Evolutionary conservation across 2,329 filamentous ascomycete genomes (phyloP).

Genomic region (Paracorniculantispora psalliotae): DNA sequence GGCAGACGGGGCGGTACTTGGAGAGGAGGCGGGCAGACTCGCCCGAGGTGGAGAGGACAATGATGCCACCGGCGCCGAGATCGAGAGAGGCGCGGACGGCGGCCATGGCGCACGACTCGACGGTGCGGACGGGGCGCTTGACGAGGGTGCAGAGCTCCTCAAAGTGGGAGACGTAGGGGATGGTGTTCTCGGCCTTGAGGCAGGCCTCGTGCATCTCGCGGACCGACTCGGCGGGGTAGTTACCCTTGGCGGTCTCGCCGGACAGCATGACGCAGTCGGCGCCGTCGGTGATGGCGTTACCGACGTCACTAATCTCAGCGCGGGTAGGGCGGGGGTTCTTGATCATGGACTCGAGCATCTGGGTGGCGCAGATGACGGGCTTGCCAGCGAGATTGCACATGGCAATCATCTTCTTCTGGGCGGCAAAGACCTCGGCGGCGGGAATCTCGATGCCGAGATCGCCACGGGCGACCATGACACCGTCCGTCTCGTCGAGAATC

Average conservation of each 20-base stretch:
- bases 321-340: conserved; percentile 98
- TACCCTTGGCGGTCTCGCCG: conserved; percentile 97
- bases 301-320: conserved; percentile 97
- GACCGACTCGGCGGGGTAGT: conserved; percentile 87
- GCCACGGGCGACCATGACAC: conserved; percentile 99
- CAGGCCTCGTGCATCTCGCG: conserved; percentile 98
- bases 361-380: conserved; percentile 96
- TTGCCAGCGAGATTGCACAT: conserved; percentile 99
- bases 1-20: conserved; percentile 98
- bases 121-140: conserved; percentile 77
- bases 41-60: conserved; percentile 93
- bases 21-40: conserved; percentile 91
- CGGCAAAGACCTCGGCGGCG: conserved; percentile 95
- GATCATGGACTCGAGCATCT: conserved; percentile 99
- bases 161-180: conserved; percentile 94
- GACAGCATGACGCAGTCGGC: conserved; percentile 99
- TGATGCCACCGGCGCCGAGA: conserved; percentile 91
- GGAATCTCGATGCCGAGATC: conserved; percentile 96
- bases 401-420: conserved; percentile 99
- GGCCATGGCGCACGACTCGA: conserved; percentile 94
- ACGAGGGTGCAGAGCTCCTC: conserved; percentile 87
- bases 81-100: conserved; percentile 93
- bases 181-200: conserved; percentile 92
- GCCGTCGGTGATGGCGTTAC: conserved; percentile 95
- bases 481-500: conserved; percentile 92